Evolutionary conservation across 2,329 filamentous ascomycete species (phyloP).

Genomic region (Penicillium freii): DNA sequence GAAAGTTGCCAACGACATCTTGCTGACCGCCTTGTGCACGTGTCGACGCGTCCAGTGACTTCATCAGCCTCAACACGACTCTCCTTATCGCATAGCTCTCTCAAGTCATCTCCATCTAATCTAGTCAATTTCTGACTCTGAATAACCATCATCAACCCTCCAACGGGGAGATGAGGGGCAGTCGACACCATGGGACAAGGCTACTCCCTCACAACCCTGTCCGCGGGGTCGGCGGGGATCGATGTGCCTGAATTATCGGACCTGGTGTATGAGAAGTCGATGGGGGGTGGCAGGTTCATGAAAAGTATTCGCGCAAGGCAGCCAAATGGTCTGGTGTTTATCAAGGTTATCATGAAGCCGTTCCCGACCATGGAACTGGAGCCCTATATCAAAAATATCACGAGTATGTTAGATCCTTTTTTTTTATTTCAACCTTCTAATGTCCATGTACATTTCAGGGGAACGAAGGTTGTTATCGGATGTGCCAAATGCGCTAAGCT

Average conservation of each 20-base stretch:
- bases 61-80: constrained; percentile 15
- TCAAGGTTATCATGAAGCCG: constrained; percentile 93
- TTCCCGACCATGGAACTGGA: constrained; percentile 78
- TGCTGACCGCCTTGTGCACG: constrained; percentile 26
- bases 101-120: background rate
- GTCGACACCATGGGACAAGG: constrained; percentile 79
- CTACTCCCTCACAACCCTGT: constrained; percentile 89
- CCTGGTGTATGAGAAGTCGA: constrained; percentile 84
- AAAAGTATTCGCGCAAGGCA: constrained; percentile 91
- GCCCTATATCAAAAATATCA: constrained; percentile 72
- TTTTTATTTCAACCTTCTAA: constrained; percentile 2
- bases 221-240: constrained; percentile 87
- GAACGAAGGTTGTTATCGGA: constrained; percentile 77
- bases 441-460: constrained; percentile 47
- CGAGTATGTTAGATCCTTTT: constrained; percentile 54
- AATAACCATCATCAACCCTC: background rate
- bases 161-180: constrained; percentile 31
- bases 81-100: constrained; percentile 6
- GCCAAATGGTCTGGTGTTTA: constrained; percentile 84
- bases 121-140: background rate
- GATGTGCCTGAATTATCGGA: constrained; percentile 90
- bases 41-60: constrained; percentile 21
- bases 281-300: constrained; percentile 92
- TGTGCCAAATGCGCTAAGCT: constrained; percentile 86
- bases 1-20: constrained; percentile 2